A percentile compares a stretch with the other conserved stretches of the same genome.
Conservation (phyloP, 768 basidiomycete species). For the Exidia glandulosa region DNA sequence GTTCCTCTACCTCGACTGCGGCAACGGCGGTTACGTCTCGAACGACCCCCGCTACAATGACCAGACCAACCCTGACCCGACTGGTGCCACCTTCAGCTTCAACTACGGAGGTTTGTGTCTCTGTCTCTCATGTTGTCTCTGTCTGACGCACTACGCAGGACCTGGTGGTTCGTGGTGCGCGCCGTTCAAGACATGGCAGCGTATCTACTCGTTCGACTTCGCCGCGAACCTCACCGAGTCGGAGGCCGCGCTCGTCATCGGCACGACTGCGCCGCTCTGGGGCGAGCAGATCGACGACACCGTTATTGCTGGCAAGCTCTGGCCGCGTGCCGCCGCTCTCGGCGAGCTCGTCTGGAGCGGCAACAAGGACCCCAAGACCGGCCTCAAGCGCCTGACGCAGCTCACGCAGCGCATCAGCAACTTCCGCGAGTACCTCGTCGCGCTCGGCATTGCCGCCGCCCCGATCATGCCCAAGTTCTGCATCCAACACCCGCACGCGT, state of each 20-base stretch:
- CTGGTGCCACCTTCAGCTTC: not conserved
- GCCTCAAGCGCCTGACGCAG: not conserved
- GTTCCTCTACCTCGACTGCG: not conserved
- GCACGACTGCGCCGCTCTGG: slow-evolving; percentile 27
- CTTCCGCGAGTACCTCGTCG: not conserved
- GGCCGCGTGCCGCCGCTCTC: not conserved
- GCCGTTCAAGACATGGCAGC: slow-evolving; percentile 73
- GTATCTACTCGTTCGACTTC: slow-evolving; percentile 68
- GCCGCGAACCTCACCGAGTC: slow-evolving; percentile 36
- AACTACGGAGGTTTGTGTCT: too few species aligned
- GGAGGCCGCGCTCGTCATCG: slow-evolving; percentile 50
- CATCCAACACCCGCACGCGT: not conserved
- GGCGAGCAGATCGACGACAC: not conserved
- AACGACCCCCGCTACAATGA: not conserved
- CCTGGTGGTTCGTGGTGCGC: slow-evolving; percentile 44
- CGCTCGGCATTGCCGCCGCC: not conserved
- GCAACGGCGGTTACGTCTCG: not conserved
- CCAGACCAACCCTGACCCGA: not conserved
- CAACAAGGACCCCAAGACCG: not conserved
- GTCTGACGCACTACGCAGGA: too few species aligned
- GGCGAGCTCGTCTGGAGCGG: not conserved
- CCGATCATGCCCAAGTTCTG: not conserved
- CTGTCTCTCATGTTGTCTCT: too few species aligned
- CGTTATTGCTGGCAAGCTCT: not conserved
- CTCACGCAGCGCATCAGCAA: not conserved